These are phyloP conservation scores for Hyphopichia buzzinii DNA, from an alignment of 1,139 yeast genomes.

Conservation along the genomic window DNA sequence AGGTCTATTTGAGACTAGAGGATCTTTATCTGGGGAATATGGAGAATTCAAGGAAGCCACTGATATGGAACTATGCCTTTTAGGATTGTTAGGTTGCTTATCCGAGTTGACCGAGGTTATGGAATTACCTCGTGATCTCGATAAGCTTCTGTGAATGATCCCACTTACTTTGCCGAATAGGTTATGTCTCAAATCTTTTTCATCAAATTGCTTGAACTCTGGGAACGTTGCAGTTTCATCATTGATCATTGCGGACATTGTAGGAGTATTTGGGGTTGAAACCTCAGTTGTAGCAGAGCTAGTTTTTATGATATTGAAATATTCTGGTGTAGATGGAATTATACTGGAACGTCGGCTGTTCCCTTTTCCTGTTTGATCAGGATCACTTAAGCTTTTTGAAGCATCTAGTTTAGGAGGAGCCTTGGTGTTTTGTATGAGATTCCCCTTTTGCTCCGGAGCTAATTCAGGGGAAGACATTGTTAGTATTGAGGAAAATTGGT, in stretches of 20 bases:
- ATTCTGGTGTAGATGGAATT: slow-evolving; percentile 1
- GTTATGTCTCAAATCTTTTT: slow-evolving; percentile 21
- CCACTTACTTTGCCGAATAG: slow-evolving; percentile 35
- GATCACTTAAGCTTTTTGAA: background rate
- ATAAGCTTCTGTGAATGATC: slow-evolving; percentile 23
- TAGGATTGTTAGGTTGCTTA: background rate
- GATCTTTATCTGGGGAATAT: background rate
- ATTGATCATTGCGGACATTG: slow-evolving; percentile 4
- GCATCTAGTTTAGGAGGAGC: background rate
- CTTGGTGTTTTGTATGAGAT: background rate
- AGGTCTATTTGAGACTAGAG: too few relatives aligned
- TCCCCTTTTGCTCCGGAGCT: background rate
- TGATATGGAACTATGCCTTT: background rate
- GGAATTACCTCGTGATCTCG: slow-evolving; percentile 18
- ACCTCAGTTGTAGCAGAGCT: slow-evolving; percentile 13
- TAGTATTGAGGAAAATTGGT: too few relatives aligned
- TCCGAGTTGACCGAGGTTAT: slow-evolving; percentile 10
- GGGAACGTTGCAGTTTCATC: slow-evolving; percentile 3
- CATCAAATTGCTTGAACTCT: slow-evolving; percentile 10
- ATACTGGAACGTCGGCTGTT: background rate
- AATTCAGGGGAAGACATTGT: background rate
- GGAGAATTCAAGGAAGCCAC: background rate
- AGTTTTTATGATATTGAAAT: slow-evolving; percentile 4
- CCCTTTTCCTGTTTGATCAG: background rate
- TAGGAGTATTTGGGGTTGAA: slow-evolving; percentile 12